Base-by-base conservation (phyloP, 139 green algal genomes). In the Chlorella vulgaris region DNA sequence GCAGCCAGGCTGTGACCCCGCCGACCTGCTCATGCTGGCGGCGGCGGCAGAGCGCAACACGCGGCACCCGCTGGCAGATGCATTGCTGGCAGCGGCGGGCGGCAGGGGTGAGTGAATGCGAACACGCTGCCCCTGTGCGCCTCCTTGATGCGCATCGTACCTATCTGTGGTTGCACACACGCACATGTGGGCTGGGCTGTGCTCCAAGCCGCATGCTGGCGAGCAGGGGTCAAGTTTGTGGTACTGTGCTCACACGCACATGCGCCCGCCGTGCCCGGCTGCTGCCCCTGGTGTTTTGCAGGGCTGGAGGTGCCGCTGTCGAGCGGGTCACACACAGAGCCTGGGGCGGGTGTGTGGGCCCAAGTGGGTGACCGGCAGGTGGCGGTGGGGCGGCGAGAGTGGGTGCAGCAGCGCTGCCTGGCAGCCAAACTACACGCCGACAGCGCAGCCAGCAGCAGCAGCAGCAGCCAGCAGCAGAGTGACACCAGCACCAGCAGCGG, bases 61-160 rank as follows among this genome's bases (percentile, higher is more conserved):
- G 0, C 80, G 89, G 3, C 95, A 98, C 87, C 95, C 95, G 3
- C 78, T 98, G 47, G 95, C 95, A 19, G 85, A 89, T 19, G 95
- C 95, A 0, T 79, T 98, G 1, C 63, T 92, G 36, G 67, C 68
- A 2, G 90, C 89, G 36, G 93, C 90, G 1, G 26, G 47, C 22
- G n/a, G 76, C 2, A 70, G 85, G 39, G 85, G 90, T 80, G 65
- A 50, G 73, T 0, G 36, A n/a, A n/a, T n/a, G n/a, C n/a, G n/a
- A n/a, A n/a, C n/a, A n/a, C n/a, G n/a, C n/a, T n/a, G n/a, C n/a
- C n/a, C n/a, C n/a, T n/a, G n/a, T n/a, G n/a, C n/a, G n/a, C n/a
- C n/a, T n/a, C n/a, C n/a, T n/a, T n/a, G n/a, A n/a, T n/a, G n/a
- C n/a, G n/a, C n/a, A n/a, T n/a, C n/a, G n/a, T n/a, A n/a, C n/a